These are phyloP conservation scores for Trichoderma sp. DNA, from an alignment of 2,329 filamentous ascomycete genomes.

Conservation along the genomic window DNA sequence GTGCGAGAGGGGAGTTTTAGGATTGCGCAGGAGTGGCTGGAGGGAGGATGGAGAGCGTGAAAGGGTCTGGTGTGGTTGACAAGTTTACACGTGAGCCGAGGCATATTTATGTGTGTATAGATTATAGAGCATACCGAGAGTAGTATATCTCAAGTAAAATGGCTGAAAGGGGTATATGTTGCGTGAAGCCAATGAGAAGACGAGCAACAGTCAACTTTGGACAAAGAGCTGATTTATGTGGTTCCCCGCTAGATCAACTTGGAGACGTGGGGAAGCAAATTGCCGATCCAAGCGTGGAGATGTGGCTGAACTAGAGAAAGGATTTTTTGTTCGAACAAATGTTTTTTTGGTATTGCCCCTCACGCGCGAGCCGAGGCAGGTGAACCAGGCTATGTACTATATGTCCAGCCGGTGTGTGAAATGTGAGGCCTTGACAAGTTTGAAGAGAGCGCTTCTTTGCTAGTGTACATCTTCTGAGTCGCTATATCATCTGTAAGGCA, in stretches of 20 bases:
- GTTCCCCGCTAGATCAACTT: not conserved
- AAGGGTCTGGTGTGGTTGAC: not conserved
- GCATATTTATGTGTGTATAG: not conserved
- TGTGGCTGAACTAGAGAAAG: not conserved
- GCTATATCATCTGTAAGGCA: not conserved
- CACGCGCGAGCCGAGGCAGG: conserved; percentile 22
- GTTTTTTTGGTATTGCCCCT: not conserved
- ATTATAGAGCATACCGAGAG: not conserved
- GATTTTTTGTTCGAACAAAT: not conserved
- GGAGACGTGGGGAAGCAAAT: conserved; percentile 6
- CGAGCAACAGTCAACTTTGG: not conserved
- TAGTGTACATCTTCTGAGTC: not conserved
- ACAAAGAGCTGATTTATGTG: not conserved
- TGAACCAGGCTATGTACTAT: not conserved
- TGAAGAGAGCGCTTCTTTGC: not conserved
- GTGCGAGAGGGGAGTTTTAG: conserved; percentile 28
- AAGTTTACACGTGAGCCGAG: not conserved
- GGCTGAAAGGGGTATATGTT: not conserved
- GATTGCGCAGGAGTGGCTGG: conserved; percentile 30
- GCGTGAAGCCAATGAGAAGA: not conserved
- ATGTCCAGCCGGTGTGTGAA: not conserved
- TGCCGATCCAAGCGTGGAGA: not conserved
- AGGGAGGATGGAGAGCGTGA: conserved; percentile 21
- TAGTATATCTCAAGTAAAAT: not conserved
- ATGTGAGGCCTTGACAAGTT: not conserved